Evolutionary conservation across 371 early-diverging fungal species (phyloP).

Genomic region (Mortierella sp.): DNA sequence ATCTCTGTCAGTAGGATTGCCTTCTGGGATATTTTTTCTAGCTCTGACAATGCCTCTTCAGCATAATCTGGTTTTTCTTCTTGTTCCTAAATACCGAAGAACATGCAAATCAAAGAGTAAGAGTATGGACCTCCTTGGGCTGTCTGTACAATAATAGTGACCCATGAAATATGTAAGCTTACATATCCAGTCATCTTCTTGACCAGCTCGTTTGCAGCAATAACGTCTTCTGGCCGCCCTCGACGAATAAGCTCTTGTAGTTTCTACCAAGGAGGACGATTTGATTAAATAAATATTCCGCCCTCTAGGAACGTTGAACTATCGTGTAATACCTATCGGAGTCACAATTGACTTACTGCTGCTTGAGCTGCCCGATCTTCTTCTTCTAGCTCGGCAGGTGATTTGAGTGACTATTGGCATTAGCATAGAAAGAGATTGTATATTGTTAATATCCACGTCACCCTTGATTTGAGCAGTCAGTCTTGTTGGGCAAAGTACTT

Average conservation of each 20-base stretch:
- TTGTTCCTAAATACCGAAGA: slow-evolving; percentile 67
- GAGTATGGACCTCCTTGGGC: not conserved
- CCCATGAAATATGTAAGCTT: slow-evolving; percentile 26
- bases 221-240: slow-evolving; percentile 92
- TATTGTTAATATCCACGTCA: not conserved
- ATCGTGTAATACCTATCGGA: not conserved
- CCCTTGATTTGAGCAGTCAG: not conserved
- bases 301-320: not conserved
- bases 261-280: slow-evolving; percentile 68
- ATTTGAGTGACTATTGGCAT: slow-evolving; percentile 74
- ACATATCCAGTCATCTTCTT: slow-evolving; percentile 97
- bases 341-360: slow-evolving; percentile 69
- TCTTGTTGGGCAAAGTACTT: slow-evolving; percentile 21
- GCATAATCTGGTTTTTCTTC: slow-evolving; percentile 86
- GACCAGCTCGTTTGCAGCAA: slow-evolving; percentile 96
- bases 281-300: slow-evolving; percentile 11
- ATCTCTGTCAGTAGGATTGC: slow-evolving; percentile 84
- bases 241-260: slow-evolving; percentile 95
- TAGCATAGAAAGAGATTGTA: not conserved
- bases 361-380: slow-evolving; percentile 91
- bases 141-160: not conserved
- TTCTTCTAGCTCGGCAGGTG: slow-evolving; percentile 93
- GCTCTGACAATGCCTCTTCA: slow-evolving; percentile 81
- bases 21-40: slow-evolving; percentile 86
- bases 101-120: not conserved